Evolutionary conservation across 1,284 basidiomycete species (phyloP).

Genomic region (Trichosporon sp.): DNA sequence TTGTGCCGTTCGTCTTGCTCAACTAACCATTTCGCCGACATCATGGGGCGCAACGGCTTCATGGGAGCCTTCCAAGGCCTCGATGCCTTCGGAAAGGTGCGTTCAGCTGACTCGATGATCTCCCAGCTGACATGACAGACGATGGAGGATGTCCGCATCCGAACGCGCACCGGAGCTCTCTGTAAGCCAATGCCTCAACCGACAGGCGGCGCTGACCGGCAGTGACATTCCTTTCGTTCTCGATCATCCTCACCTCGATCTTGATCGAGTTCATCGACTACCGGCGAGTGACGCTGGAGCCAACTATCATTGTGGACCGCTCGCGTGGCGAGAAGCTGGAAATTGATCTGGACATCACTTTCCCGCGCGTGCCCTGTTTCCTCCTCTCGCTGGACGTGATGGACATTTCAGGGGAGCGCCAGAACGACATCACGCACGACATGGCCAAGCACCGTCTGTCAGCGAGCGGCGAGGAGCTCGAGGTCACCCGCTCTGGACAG

Average conservation of each 20-base stretch:
- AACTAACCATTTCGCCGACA: not conserved
- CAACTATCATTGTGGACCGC: slow-evolving; percentile 87
- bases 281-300: slow-evolving; percentile 79
- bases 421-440: slow-evolving; percentile 86
- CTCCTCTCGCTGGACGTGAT: slow-evolving; percentile 94
- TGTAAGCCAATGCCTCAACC: slow-evolving; percentile 61
- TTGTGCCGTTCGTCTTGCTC: not conserved
- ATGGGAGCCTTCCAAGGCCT: slow-evolving; percentile 60
- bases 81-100: slow-evolving; percentile 97
- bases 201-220: slow-evolving; percentile 26
- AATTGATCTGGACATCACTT: slow-evolving; percentile 89
- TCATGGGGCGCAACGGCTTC: slow-evolving; percentile 56
- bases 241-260: slow-evolving; percentile 88
- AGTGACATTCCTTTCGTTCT: slow-evolving; percentile 91
- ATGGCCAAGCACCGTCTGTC: slow-evolving; percentile 80
- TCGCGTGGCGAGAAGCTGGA: slow-evolving; percentile 92
- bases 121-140: slow-evolving; percentile 64
- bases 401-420: slow-evolving; percentile 96
- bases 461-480: slow-evolving; percentile 64
- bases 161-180: slow-evolving; percentile 88
- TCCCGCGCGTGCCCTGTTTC: slow-evolving; percentile 97
- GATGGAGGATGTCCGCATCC: slow-evolving; percentile 96
- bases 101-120: slow-evolving; percentile 32
- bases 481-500: slow-evolving; percentile 57
- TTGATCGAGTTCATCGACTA: slow-evolving; percentile 96